Conservation (phyloP, 78 protist genomes). For the Dictyostelium capitatum region DNA sequence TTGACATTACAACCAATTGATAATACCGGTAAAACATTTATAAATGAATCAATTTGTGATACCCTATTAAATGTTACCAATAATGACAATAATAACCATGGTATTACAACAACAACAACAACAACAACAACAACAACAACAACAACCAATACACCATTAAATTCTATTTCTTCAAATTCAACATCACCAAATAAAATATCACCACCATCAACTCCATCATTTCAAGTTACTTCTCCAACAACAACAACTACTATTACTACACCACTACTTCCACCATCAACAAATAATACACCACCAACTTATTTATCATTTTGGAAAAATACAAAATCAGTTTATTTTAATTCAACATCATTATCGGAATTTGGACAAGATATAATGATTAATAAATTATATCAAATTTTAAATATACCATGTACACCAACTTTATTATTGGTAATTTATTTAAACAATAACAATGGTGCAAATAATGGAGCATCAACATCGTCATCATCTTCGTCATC, state of each 20-base stretch:
- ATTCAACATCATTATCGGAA: not conserved
- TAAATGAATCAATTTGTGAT: no score
- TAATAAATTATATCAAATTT: slow-evolving; percentile 9
- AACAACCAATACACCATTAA: not conserved
- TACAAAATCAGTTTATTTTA: not conserved
- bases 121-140: no score
- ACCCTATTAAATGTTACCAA: no score
- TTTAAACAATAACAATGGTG: not conserved
- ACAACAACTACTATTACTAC: not conserved
- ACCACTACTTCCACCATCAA: not conserved
- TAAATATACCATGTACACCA: slow-evolving; percentile 4
- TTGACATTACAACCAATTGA: not conserved
- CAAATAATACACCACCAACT: not conserved
- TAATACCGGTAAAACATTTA: not conserved
- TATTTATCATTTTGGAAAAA: not conserved
- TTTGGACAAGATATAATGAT: not conserved
- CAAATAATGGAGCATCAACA: not conserved
- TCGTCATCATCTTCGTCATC: no score
- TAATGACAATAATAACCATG: no score
- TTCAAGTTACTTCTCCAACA: not conserved
- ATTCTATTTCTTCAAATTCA: not conserved
- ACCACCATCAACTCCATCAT: slow-evolving; percentile 12
- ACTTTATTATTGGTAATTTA: not conserved
- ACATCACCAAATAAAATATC: not conserved
- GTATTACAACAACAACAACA: no score